Conservation (phyloP, 176 grass and related monocot genomes). For the Ensete glaucum region DNA sequence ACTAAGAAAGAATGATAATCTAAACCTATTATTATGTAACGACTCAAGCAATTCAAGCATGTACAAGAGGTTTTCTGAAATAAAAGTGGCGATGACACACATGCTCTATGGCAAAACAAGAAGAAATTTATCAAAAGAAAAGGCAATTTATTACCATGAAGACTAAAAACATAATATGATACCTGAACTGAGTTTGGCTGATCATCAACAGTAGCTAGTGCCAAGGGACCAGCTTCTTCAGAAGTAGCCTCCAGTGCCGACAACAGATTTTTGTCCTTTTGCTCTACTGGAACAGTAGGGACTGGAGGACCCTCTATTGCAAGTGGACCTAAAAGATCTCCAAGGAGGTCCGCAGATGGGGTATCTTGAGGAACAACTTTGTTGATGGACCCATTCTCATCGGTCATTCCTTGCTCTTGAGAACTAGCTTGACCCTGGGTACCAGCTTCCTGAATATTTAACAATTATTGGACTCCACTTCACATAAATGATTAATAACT, state of each 20-base stretch:
- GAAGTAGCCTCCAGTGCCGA: constrained; percentile 45
- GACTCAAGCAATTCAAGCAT: neutral
- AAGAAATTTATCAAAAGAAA: neutral
- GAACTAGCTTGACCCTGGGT: constrained; percentile 20
- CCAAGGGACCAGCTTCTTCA: constrained; percentile 59
- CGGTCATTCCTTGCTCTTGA: constrained; percentile 37
- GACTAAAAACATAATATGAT: constrained; percentile 13
- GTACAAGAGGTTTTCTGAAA: neutral
- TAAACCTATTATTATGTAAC: neutral
- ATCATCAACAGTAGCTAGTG: constrained; percentile 79
- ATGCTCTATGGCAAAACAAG: neutral
- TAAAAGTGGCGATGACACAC: neutral
- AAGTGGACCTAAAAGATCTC: constrained; percentile 92
- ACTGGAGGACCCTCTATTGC: constrained; percentile 80
- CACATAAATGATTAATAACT: neutral
- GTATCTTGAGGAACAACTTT: constrained; percentile 36
- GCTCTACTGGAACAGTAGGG: constrained; percentile 21
- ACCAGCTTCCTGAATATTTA: constrained; percentile 52
- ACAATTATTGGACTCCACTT: constrained; percentile 9
- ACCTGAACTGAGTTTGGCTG: constrained; percentile 82
- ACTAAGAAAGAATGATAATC: constrained; percentile 2
- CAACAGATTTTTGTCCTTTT: constrained; percentile 33
- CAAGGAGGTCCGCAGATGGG: constrained; percentile 67
- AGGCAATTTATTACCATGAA: neutral
- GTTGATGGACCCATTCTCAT: constrained; percentile 54